Evolutionary conservation across 31 red algal species (phyloP), one percentile per base, ranked within the genome.

Genomic region (Asparagopsis taxiformis): DNA sequence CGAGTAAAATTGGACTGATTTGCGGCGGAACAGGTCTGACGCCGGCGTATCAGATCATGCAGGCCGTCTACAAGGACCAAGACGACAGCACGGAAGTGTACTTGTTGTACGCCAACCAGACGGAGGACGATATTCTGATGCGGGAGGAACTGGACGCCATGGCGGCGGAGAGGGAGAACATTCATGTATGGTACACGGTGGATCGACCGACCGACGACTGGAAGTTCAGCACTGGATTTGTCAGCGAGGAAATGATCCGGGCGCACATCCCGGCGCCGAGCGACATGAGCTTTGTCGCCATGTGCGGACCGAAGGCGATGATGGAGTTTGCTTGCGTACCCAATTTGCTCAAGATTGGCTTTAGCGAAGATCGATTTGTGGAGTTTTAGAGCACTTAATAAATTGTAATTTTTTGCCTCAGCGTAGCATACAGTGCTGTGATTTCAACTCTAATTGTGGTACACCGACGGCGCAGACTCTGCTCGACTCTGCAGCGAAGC

Each of bases 1-100:
- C 52, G 33, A 43, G 28, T 8, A 68, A 59, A 24, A n/a, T n/a
- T n/a, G n/a, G n/a, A n/a, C n/a, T n/a, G n/a, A n/a, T n/a, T n/a
- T n/a, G n/a, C n/a, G n/a, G 79, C 31, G 88, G 88, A 8, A 79
- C 64, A 2, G 88, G 88, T 10, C 76, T 92, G 1, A 92, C 88
- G 22, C 88, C 88, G 19, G 81, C 74, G 24, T 92, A 66, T 51
- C 88, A 92, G 61, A 62, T 92, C 34, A 92, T 92, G 55, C 67
- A 85, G 24, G 50, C 57, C 1, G 68, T 92, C 3, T 70, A 60
- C 17, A 48, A 43, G 21, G 70, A 85, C 23, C 1, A 2, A 25
- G 24, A 28, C 0, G 76, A 80, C 30, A 30, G 35, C 1, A 80
- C 76, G 31, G 29, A 68, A 21, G 22, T 92, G 22, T 68, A n/a